Percentiles rank a stretch among this genome's conserved stretches.
phyloP scores from a whole-genome alignment of 2,329 filamentous ascomycete species.

The Rhynchosporium graminicola region DNA sequence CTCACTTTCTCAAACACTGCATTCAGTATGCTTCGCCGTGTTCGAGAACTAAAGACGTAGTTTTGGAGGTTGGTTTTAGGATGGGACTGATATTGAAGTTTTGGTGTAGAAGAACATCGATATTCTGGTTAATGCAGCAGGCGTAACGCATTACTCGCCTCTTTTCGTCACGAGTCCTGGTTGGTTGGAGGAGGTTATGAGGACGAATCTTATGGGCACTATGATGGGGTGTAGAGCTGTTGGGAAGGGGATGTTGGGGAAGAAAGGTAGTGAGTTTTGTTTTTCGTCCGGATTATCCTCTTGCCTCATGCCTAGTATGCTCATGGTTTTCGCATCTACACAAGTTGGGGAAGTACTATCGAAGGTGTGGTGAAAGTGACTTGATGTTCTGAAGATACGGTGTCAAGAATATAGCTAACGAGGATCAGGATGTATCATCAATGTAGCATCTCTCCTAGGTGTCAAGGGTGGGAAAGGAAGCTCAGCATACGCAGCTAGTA shows the following conservation, averaged over 20 bases:
- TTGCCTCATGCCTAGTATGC: background rate
- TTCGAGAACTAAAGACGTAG: too few species aligned
- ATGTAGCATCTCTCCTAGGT: conserved; percentile 76
- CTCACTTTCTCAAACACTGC: too few species aligned
- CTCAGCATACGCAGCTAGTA: conserved; percentile 74
- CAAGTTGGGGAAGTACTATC: too few species aligned
- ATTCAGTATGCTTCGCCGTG: too few species aligned
- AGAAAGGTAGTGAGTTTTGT: conserved; percentile 35
- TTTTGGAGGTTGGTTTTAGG: background rate
- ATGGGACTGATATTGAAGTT: background rate
- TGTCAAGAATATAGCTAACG: background rate
- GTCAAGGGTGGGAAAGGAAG: conserved; percentile 68
- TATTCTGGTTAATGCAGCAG: conserved; percentile 79
- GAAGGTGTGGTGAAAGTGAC: too few species aligned
- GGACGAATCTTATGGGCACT: conserved; percentile 70
- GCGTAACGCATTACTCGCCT: conserved; percentile 65
- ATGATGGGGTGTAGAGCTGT: conserved; percentile 61
- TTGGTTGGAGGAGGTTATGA: conserved; percentile 58
- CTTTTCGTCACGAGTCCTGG: conserved; percentile 56
- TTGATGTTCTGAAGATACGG: too few species aligned
- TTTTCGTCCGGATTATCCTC: conserved; percentile 9
- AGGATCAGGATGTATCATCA: conserved; percentile 68
- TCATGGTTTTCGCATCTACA: too few species aligned
- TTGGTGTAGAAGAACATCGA: conserved; percentile 43
- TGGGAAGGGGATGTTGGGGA: conserved; percentile 50